Conservation (phyloP, 2,329 filamentous ascomycete species). For the Ascochyta clinopodiicola region DNA sequence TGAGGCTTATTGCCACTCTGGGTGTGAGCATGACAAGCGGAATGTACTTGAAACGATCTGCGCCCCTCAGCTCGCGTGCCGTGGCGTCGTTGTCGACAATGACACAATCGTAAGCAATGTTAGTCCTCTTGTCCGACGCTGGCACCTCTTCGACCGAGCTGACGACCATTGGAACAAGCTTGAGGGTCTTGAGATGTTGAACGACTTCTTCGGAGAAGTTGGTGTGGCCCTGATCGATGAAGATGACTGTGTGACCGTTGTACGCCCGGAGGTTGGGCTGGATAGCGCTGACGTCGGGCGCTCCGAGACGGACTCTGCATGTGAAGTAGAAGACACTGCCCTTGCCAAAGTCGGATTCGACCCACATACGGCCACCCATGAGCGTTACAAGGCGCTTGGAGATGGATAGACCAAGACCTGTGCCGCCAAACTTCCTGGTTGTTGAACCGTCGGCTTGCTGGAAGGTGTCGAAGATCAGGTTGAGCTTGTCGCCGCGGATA, state of each 20-base stretch:
- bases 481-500: slow-evolving; percentile 92
- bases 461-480: slow-evolving; percentile 98
- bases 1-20: slow-evolving; percentile 86
- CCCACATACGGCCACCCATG: slow-evolving; percentile 97
- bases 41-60: slow-evolving; percentile 97
- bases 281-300: slow-evolving; percentile 78
- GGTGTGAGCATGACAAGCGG: slow-evolving; percentile 92
- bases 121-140: slow-evolving; percentile 54
- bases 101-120: slow-evolving; percentile 86
- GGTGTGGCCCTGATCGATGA: slow-evolving; percentile 90
- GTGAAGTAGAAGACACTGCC: slow-evolving; percentile 98
- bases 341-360: slow-evolving; percentile 87
- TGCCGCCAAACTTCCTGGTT: slow-evolving; percentile 94
- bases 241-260: slow-evolving; percentile 87
- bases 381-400: slow-evolving; percentile 93
- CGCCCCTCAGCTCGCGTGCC: slow-evolving; percentile 80
- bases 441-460: slow-evolving; percentile 98
- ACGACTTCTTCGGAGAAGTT: slow-evolving; percentile 77
- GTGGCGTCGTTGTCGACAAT: slow-evolving; percentile 94
- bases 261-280: slow-evolving; percentile 88
- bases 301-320: slow-evolving; percentile 84
- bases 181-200: slow-evolving; percentile 77
- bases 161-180: slow-evolving; percentile 84
- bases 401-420: slow-evolving; percentile 90
- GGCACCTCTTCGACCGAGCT: slow-evolving; percentile 73